Evolutionary conservation across 768 basidiomycete genomes (phyloP), one percentile per base, ranked within the genome.

Genomic region (Kwoniella dejecticola): DNA sequence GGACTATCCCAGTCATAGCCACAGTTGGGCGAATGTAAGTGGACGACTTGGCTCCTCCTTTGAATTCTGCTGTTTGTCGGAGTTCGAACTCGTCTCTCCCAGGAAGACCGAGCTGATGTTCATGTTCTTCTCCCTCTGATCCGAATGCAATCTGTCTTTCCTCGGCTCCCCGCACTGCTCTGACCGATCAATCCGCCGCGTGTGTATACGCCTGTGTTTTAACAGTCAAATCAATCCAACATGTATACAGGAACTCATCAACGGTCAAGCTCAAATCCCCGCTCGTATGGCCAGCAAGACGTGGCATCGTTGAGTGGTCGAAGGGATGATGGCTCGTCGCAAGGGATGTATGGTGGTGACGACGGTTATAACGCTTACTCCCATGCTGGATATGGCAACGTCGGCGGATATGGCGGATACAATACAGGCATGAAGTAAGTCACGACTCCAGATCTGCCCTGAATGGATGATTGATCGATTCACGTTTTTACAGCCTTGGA

Each of bases 181-280:
- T 55, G 3, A 36, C 26, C 23, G 31, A 33, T 29, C 57, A 17
- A 23, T 49, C 29, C 19, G 48, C 30, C 17, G 38, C 13, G 36
- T 45, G 42, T 57, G 21, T 33, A 57, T 55, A 44, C 21, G 26
- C 6, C 21, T 42, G 26, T 31, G 27, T 30, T 40, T 23, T 7
- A 24, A 8, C 59, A 60, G 59, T 36, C 59, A n/a, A 31, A 55
- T 49, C n/a, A 40, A n/a, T 29, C 62, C n/a, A 63, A 52, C 41
- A 63, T 63, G 62, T 63, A 63, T 36, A 36, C 61, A 3, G 44
- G 55, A 41, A 27, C 24, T 42, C 62, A 63, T 19, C 62, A 63
- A 53, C 36, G 62, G 23, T 57, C 26, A 17, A n/a, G 50, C 41
- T 63, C 62, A 6, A 63, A 63, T 40, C 62, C 62, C 8, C 62